These are phyloP conservation scores for Daldinia grandis DNA, from an alignment of 495 filamentous ascomycete genomes.

Conservation along the genomic window DNA sequence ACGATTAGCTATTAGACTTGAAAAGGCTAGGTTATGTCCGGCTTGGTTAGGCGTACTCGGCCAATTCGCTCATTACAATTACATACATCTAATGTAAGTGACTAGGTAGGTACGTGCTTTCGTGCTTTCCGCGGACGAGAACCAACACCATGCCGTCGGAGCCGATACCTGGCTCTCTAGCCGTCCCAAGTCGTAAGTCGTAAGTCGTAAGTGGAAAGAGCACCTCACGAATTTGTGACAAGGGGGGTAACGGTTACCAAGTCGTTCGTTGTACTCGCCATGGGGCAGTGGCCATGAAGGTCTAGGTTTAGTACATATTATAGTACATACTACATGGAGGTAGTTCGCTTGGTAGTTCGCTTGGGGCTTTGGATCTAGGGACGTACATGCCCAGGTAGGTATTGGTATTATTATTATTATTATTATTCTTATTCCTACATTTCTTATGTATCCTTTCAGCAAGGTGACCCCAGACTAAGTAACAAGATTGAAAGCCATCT, in stretches of 20 bases:
- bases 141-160: constrained; percentile 41
- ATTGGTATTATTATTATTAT: not conserved
- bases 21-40: constrained; percentile 5
- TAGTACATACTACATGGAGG: not conserved
- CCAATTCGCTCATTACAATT: constrained; percentile 24
- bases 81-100: constrained; percentile 5
- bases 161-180: constrained; percentile 26
- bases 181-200: no score
- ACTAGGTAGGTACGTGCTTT: constrained; percentile 26
- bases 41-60: constrained; percentile 28
- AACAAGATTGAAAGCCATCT: constrained; percentile 1
- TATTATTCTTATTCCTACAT: not conserved
- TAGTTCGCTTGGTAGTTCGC: not conserved
- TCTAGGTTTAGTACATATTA: constrained; percentile 17
- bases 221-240: constrained; percentile 21
- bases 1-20: constrained; percentile 10
- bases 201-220: constrained; percentile 8
- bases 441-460: not conserved
- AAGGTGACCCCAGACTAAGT: constrained; percentile 8
- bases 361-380: not conserved
- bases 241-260: constrained; percentile 26
- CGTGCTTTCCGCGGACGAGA: constrained; percentile 31
- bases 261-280: constrained; percentile 18
- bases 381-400: constrained; percentile 10
- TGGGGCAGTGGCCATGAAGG: constrained; percentile 18